Base-by-base conservation (phyloP, 148 eudicot genomes). In the Pharnaceum exiguum region DNA sequence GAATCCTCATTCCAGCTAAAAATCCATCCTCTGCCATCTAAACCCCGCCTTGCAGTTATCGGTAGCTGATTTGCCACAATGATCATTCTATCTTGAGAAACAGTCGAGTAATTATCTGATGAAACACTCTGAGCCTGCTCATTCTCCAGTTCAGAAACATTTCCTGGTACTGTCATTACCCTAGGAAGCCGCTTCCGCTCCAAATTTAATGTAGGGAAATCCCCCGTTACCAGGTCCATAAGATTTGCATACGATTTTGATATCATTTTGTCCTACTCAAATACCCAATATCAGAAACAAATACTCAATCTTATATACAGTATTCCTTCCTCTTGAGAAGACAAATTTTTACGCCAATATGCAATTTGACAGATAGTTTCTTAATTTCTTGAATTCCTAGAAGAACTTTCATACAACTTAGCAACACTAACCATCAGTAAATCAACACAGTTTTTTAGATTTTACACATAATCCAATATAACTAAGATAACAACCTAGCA, bases 161-260 rank as follows among this genome's bases (percentile, higher is more conserved):
- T 75, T 15, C 79, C 75, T 37, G 79, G 79, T 19, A 71, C 72
- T 2, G 79, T 70, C 72, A 65, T 75, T 21, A 71, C 72, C 62
- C 79, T 75, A 45, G 69, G 46, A 22, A 66, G 38, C 10, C 66
- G 23, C 51, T 46, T 75, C 65, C 49, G 39, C 57, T 71, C 72
- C 36, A 45, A 52, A 42, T 66, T 67, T 75, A 66, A 36, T 7
- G 64, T 28, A 10, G 71, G 79, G 32, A 66, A 61, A 46, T 71
- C 72, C 39, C 79, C 79, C 0, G 72, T 70, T 12, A 75, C 10
- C 47, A 75, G 53, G 48, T 75, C 79, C 5, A 75, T 25, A 21
- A 75, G 57, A 75, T 75, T 75, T 10, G 79, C 61, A 52, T 75
- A 70, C 15, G 79, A 75, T 57, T 75, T 75, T 19, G 79, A 75